Conservation (phyloP, 441 rosid genomes). For the Pelargonium cotyledonis region DNA sequence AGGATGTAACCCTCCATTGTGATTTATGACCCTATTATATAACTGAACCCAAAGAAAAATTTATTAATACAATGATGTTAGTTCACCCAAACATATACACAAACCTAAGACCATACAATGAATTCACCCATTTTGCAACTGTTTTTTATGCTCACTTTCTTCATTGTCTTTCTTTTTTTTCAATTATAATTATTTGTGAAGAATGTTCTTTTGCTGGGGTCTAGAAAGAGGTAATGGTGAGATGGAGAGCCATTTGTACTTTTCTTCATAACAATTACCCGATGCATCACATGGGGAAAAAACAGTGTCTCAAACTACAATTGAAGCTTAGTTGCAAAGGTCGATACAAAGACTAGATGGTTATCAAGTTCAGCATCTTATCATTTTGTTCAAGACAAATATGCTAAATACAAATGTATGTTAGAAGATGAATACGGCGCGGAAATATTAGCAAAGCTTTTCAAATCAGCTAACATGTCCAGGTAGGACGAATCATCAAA, state of each 20-base stretch:
- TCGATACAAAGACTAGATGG: background rate
- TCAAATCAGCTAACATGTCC: background rate
- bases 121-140: background rate
- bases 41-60: background rate
- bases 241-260: background rate
- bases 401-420: background rate
- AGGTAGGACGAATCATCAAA: background rate
- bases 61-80: background rate
- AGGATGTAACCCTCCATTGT: background rate
- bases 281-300: conserved; percentile 1
- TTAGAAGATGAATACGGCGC: background rate
- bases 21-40: background rate
- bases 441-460: background rate
- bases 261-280: background rate
- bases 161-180: background rate
- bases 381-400: background rate
- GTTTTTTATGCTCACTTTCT: background rate
- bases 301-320: background rate
- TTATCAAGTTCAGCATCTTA: background rate
- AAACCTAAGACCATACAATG: background rate
- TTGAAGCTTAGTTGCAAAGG: background rate
- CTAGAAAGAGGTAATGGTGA: background rate
- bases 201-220: background rate
- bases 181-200: background rate
- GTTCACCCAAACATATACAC: background rate